Evolutionary conservation across 2,329 filamentous ascomycete genomes (phyloP), one percentile per base, ranked within the genome.

Genomic region (Microcyclospora pomicola): DNA sequence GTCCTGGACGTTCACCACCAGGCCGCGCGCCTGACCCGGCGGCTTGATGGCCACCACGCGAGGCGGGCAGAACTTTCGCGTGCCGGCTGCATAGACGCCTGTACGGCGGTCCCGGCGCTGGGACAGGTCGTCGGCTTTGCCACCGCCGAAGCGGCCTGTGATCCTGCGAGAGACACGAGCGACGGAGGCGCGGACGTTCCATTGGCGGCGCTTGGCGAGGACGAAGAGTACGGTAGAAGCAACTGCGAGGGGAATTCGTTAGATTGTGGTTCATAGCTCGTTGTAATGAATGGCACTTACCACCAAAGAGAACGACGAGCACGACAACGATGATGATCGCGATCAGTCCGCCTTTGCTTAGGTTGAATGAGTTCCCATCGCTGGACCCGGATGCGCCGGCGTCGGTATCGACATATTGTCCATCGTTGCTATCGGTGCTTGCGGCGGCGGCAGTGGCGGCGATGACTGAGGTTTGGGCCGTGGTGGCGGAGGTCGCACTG

Each of bases 171-270:
- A 67, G 1, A 82, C 86, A 46, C 73, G 74, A 39, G 78, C 72
- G 40, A 92, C 67, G 24, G 70, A 80, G 54, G 82, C 75, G 41
- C 77, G 74, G 48, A 91, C 67, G 47, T 77, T 81, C 84, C 84
- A 91, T 59, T 87, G 82, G 34, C 78, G 75, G 64, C 84, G 86
- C 68, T 91, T 91, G 39, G 84, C 81, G 29, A 88, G 58, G 58
- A 79, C 84, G 64, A 82, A 92, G 19, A 91, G 72, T 2, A 75
- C 63, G 2, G 76, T 73, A 27, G 72, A 78, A 15, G 67, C 68
- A 44, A 78, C 80, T 81, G 3, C 66, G 45, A 19, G n/a, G 7
- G 9, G 33, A 31, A 40, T 37, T n/a, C 42, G 40, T 30, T 10
- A 13, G n/a, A 5, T 14, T 28, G 27, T 7, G 36, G 12, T 13